Conservation (phyloP, 441 rosid species). For the Eruca vesicaria region DNA sequence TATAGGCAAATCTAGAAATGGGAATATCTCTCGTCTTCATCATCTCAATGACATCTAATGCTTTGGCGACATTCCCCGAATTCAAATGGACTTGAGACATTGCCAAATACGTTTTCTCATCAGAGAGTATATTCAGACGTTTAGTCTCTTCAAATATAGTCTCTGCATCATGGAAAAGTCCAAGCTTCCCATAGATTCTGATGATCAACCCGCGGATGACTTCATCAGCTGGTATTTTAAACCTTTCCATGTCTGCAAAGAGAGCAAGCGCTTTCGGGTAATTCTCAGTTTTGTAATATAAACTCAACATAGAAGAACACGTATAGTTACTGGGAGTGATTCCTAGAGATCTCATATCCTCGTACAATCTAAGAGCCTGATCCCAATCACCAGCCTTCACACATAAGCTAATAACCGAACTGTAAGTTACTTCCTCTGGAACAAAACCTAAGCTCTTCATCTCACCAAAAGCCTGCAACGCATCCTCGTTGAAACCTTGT, state of each 20-base stretch:
- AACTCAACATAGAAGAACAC: constrained; percentile 83
- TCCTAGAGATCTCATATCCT: constrained; percentile 69
- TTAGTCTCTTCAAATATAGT: constrained; percentile 64
- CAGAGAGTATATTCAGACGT: constrained; percentile 57
- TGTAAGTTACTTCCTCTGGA: constrained; percentile 83
- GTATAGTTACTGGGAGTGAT: constrained; percentile 85
- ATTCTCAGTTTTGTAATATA: constrained; percentile 72
- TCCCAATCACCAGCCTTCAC: constrained; percentile 57
- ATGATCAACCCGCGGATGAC: constrained; percentile 88
- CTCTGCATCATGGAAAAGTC: constrained; percentile 76
- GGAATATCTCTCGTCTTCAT: constrained; percentile 72
- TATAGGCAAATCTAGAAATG: constrained; percentile 80
- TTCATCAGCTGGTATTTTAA: constrained; percentile 68
- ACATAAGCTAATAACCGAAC: constrained; percentile 62
- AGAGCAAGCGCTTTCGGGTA: constrained; percentile 84
- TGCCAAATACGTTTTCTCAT: constrained; percentile 86
- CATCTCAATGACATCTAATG: constrained; percentile 54
- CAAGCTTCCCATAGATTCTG: constrained; percentile 88
- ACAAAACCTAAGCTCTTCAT: constrained; percentile 65
- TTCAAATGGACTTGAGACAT: constrained; percentile 88
- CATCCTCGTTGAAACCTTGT: constrained; percentile 59
- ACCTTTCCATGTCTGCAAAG: constrained; percentile 75
- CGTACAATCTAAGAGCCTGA: constrained; percentile 58
- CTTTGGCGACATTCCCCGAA: constrained; percentile 65
- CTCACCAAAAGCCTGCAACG: constrained; percentile 57